Evolutionary conservation across 2,329 filamentous ascomycete genomes (phyloP).

Genomic region (Colletotrichum truncatum): DNA sequence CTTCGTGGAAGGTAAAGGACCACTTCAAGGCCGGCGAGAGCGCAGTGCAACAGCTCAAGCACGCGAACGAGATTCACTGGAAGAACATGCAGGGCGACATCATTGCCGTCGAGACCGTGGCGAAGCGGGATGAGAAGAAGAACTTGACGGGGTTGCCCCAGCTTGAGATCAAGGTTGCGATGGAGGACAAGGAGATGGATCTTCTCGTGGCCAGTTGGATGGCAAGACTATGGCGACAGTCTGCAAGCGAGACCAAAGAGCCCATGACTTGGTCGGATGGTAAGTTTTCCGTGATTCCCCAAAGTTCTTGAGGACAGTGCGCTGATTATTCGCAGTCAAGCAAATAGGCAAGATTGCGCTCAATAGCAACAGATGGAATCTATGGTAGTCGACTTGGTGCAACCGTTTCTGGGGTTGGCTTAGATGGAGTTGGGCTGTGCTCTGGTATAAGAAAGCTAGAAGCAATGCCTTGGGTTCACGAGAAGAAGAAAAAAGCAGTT

Average conservation of each 20-base stretch:
- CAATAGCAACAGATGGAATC: too few species aligned
- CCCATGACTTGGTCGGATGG: conserved; percentile 37
- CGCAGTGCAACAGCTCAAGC: conserved; percentile 33
- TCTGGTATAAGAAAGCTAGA: too few species aligned
- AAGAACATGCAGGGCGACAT: conserved; percentile 33
- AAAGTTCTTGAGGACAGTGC: not conserved
- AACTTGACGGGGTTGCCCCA: conserved; percentile 31
- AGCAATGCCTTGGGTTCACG: too few species aligned
- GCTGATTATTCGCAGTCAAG: conserved; percentile 8
- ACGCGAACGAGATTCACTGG: conserved; percentile 36
- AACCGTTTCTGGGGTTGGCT: too few species aligned
- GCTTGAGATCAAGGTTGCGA: conserved; percentile 32
- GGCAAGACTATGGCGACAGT: conserved; percentile 39
- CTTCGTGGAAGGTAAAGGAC: conserved; percentile 33
- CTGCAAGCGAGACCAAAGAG: conserved; percentile 33
- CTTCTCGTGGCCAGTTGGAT: conserved; percentile 40
- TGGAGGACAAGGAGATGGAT: conserved; percentile 39
- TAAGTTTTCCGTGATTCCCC: not conserved
- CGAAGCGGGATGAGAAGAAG: conserved; percentile 32
- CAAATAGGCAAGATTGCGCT: not conserved
- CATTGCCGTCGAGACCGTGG: conserved; percentile 37
- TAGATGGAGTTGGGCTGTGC: too few species aligned
- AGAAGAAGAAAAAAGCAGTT: too few species aligned
- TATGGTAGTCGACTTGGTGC: too few species aligned
- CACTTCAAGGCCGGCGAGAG: conserved; percentile 35